Conservation (phyloP, 2,329 filamentous ascomycete genomes). For the Botrytis galanthina region DNA sequence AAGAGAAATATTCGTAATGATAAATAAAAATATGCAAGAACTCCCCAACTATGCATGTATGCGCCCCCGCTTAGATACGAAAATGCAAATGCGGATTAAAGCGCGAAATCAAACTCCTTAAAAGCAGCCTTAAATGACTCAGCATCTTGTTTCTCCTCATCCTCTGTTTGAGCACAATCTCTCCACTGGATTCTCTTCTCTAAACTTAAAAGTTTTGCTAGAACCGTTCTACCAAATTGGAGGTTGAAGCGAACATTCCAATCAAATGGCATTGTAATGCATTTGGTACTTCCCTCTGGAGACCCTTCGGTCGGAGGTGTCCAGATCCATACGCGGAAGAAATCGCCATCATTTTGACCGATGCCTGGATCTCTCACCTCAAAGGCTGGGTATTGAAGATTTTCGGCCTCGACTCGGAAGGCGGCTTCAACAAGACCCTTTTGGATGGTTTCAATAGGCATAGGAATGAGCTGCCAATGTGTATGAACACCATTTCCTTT, state of each 20-base stretch:
- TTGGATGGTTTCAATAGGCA: slow-evolving; percentile 64
- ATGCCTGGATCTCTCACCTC: slow-evolving; percentile 49
- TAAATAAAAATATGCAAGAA: neutral
- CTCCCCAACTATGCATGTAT: neutral
- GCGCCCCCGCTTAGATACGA: neutral
- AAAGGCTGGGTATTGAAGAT: slow-evolving; percentile 56
- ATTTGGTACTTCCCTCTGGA: slow-evolving; percentile 52
- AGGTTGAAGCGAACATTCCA: slow-evolving; percentile 77
- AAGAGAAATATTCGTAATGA: neutral
- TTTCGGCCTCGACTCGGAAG: slow-evolving; percentile 86
- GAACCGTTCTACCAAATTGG: slow-evolving; percentile 82
- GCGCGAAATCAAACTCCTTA: slow-evolving; percentile 75
- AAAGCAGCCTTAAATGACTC: slow-evolving; percentile 78
- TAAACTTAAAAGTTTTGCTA: slow-evolving; percentile 82
- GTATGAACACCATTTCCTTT: slow-evolving; percentile 77
- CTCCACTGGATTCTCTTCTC: slow-evolving; percentile 81
- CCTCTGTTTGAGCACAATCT: slow-evolving; percentile 73
- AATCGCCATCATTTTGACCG: slow-evolving; percentile 59
- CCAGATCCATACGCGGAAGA: slow-evolving; percentile 83
- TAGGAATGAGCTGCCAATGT: slow-evolving; percentile 90
- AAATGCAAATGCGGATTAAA: slow-evolving; percentile 15
- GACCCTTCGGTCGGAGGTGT: slow-evolving; percentile 48
- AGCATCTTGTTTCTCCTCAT: slow-evolving; percentile 77
- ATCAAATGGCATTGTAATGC: slow-evolving; percentile 71
- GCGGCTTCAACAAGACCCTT: slow-evolving; percentile 80